Conservation (phyloP, 208 protist species). For the Trypanosoma grayi region DNA sequence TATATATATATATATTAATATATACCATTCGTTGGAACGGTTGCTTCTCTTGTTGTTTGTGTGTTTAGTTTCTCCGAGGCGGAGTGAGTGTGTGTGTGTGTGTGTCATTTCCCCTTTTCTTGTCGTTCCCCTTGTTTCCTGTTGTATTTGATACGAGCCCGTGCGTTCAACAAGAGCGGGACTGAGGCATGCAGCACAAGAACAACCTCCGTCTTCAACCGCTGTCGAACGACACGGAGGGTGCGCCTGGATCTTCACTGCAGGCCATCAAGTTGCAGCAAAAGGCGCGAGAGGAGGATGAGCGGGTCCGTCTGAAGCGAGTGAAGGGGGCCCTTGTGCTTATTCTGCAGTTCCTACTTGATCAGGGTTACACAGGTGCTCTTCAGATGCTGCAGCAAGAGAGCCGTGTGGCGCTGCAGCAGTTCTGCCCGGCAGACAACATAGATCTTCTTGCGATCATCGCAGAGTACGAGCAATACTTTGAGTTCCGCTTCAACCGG, state of each 20-base stretch:
- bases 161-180: too few species aligned
- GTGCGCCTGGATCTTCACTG: constrained; percentile 60
- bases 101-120: too few species aligned
- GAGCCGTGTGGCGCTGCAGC: constrained; percentile 62
- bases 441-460: constrained; percentile 83
- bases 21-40: not conserved
- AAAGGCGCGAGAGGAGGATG: constrained; percentile 79
- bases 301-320: constrained; percentile 61
- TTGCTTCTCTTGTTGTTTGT: not conserved
- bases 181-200: constrained; percentile 7
- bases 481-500: constrained; percentile 81
- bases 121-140: not conserved
- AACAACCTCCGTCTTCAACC: constrained; percentile 46
- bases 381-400: constrained; percentile 83
- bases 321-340: constrained; percentile 80
- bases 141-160: not conserved
- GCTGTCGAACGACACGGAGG: constrained; percentile 59
- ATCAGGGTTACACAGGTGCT: constrained; percentile 76
- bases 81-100: constrained; percentile 18
- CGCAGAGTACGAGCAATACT: constrained; percentile 87
- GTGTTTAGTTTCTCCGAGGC: not conserved
- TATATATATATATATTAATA: too few species aligned
- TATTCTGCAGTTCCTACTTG: constrained; percentile 78
- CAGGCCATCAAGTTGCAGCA: constrained; percentile 79
- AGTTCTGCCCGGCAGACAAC: constrained; percentile 84